Conservation (phyloP, 2,329 filamentous ascomycete genomes). For the Pseudofabraea citricarpa region DNA sequence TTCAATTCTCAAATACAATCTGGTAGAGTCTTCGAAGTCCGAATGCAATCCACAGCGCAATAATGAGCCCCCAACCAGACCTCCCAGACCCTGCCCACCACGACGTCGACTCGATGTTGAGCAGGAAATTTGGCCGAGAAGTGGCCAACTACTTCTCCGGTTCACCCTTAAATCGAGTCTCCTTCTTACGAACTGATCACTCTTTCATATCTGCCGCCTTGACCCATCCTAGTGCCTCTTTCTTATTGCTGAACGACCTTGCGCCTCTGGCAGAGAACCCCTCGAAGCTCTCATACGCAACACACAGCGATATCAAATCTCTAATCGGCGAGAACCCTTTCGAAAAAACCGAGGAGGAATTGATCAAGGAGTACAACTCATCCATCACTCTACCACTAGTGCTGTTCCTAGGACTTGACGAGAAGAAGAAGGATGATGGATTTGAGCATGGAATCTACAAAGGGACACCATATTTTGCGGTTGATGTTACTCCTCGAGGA, state of each 20-base stretch:
- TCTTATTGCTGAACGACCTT: slow-evolving; percentile 76
- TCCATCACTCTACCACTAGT: slow-evolving; percentile 61
- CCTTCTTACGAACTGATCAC: slow-evolving; percentile 69
- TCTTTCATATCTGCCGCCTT: slow-evolving; percentile 67
- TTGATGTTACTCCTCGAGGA: slow-evolving; percentile 77
- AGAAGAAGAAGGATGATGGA: slow-evolving; percentile 43
- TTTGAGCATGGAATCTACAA: slow-evolving; percentile 61
- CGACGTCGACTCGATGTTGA: slow-evolving; percentile 51
- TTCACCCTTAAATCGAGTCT: slow-evolving; percentile 71
- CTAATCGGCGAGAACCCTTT: slow-evolving; percentile 72
- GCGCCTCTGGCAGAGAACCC: slow-evolving; percentile 64
- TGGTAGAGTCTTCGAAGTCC: background rate
- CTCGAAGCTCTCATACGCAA: slow-evolving; percentile 61
- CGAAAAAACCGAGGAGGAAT: slow-evolving; percentile 63
- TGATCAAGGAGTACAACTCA: slow-evolving; percentile 72
- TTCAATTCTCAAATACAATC: slow-evolving; percentile 1
- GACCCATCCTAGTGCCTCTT: slow-evolving; percentile 58
- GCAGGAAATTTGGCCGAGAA: slow-evolving; percentile 73
- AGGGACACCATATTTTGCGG: slow-evolving; percentile 80
- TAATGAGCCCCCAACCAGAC: slow-evolving; percentile 25
- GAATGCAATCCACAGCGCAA: slow-evolving; percentile 3
- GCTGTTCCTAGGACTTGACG: slow-evolving; percentile 81
- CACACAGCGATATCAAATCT: slow-evolving; percentile 61
- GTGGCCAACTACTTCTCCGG: slow-evolving; percentile 81
- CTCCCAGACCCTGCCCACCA: slow-evolving; percentile 26